Percentiles rank a stretch among this genome's conserved stretches.
Conservation (phyloP, 805 yeast species). For the Saccharomycopsis sp. region DNA sequence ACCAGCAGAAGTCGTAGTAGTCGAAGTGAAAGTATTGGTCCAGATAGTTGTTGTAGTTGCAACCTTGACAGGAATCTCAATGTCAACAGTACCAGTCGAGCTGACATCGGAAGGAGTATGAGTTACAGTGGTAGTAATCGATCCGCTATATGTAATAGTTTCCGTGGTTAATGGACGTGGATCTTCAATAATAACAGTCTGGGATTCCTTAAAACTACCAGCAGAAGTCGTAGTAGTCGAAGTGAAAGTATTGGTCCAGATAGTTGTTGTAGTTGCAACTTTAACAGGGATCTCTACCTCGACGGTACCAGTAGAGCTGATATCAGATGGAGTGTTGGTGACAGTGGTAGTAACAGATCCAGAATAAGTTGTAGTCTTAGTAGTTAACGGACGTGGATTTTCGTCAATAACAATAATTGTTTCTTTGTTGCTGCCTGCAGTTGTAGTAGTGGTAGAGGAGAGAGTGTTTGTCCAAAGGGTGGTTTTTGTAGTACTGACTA, state of each 20-base stretch:
- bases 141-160: slow-evolving; percentile 1
- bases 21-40: slow-evolving; percentile 2
- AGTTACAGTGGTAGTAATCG: neutral
- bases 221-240: slow-evolving; percentile 5
- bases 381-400: slow-evolving; percentile 3
- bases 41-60: slow-evolving; percentile 2
- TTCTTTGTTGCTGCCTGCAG: slow-evolving; percentile 7
- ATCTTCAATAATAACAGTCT: neutral
- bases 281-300: slow-evolving; percentile 7
- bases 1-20: slow-evolving; percentile 4
- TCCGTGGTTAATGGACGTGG: slow-evolving; percentile 2
- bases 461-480: slow-evolving; percentile 8
- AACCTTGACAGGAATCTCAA: slow-evolving; percentile 4
- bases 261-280: slow-evolving; percentile 3
- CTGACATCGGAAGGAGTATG: slow-evolving; percentile 9
- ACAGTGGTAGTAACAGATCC: slow-evolving; percentile 9
- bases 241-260: slow-evolving; percentile 7
- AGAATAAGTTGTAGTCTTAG: slow-evolving; percentile 3
- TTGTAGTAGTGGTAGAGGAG: neutral
- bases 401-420: slow-evolving; percentile 5
- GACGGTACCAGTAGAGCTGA: slow-evolving; percentile 13
- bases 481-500: slow-evolving; percentile 3
- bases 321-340: neutral
- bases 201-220: slow-evolving; percentile 1
- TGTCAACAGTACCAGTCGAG: neutral